phyloP scores from a whole-genome alignment of 345 rosid species.

The Arabis alpina region DNA sequence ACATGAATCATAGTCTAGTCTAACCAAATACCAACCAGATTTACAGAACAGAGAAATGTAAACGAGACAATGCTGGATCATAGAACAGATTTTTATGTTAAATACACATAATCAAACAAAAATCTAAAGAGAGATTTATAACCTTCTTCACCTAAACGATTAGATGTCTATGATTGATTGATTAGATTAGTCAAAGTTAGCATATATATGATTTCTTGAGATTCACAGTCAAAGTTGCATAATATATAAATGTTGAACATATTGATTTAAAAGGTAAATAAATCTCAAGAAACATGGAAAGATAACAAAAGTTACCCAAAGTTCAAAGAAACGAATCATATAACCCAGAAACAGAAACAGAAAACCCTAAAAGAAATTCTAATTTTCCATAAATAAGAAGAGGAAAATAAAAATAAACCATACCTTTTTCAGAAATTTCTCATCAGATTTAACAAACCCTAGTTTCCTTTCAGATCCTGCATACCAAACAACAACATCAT shows the following conservation, averaged over 20 bases:
- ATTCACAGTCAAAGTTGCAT: no score
- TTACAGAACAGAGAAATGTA: slow-evolving; percentile 23
- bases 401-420: neutral
- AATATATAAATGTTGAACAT: neutral
- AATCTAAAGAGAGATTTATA: slow-evolving; percentile 5
- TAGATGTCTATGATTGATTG: neutral
- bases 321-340: slow-evolving; percentile 19
- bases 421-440: slow-evolving; percentile 33
- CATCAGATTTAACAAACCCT: slow-evolving; percentile 5
- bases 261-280: neutral
- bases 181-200: slow-evolving; percentile 23
- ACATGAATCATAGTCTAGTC: neutral
- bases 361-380: slow-evolving; percentile 24
- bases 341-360: slow-evolving; percentile 41
- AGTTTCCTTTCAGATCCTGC: slow-evolving; percentile 42
- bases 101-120: slow-evolving; percentile 12
- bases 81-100: neutral
- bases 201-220: neutral
- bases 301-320: slow-evolving; percentile 10
- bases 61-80: slow-evolving; percentile 33
- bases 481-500: slow-evolving; percentile 14
- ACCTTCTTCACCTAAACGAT: neutral
- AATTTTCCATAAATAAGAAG: slow-evolving; percentile 25
- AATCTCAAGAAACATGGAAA: slow-evolving; percentile 38
- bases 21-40: slow-evolving; percentile 11